Evolutionary conservation across 257 asterid genomes (phyloP).

Genomic region (Petunia axillaris): DNA sequence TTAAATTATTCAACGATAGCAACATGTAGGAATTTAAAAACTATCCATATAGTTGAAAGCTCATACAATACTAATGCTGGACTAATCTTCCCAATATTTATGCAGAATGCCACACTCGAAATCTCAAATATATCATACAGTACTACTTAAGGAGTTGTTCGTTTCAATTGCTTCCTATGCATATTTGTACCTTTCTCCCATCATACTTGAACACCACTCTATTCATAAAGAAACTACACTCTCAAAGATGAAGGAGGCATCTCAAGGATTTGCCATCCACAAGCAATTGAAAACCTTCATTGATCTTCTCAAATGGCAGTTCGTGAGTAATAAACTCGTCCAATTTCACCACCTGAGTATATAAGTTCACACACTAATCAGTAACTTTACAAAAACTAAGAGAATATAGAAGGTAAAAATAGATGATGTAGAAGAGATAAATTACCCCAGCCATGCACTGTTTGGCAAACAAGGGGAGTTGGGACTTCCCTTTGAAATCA

Average conservation of each 20-base stretch:
- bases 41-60: neutral
- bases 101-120: neutral
- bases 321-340: constrained; percentile 86
- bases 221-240: neutral
- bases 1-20: neutral
- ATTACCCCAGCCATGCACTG: constrained; percentile 78
- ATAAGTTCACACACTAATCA: neutral
- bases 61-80: neutral
- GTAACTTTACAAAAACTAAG: neutral
- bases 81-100: neutral
- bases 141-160: too few relatives aligned
- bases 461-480: constrained; percentile 65
- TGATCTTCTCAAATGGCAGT: constrained; percentile 68
- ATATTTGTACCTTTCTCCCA: neutral
- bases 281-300: constrained; percentile 73
- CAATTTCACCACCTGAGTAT: constrained; percentile 69
- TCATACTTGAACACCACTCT: neutral
- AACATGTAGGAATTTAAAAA: neutral
- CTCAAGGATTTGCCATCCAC: constrained; percentile 75
- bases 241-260: constrained; percentile 71
- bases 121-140: neutral
- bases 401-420: neutral
- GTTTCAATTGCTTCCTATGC: too few relatives aligned
- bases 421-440: neutral
- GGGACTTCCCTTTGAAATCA: constrained; percentile 88